Base-by-base conservation (phyloP, 164 flowering plant genomes). In the Vitis riparia region DNA sequence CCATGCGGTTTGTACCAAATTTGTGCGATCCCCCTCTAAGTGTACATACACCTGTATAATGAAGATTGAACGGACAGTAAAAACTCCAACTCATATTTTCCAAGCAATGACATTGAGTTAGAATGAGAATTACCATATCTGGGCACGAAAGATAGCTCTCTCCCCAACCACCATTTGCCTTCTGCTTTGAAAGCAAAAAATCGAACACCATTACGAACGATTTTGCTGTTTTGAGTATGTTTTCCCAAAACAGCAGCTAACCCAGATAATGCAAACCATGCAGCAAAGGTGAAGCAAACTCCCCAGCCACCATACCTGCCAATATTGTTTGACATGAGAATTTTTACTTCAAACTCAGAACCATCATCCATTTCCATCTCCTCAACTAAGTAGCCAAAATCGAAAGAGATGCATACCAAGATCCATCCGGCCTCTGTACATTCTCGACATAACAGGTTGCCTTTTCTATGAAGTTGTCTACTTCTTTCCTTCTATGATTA, bases 231-330 rank as follows among this genome's bases (percentile, higher is more conserved):
- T 84, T 11, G 68, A 27, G 62, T 74, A 84, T 23, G 78, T 77
- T 68, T 75, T 84, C 9, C 85, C 87, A 11, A 73, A 11, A 73
- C 85, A 0, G 82, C 75, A 30, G 71, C 77, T 17, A 86, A 73
- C 3, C 85, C 87, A 58, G 73, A 73, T 8, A 86, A 76, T 4
- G 76, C 86, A 64, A 82, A 84, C 75, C 82, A 79, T 30, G 89
- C 66, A 11, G 79, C 89, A 57, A 84, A 86, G 0, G 70, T 66
- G 79, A 80, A 84, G 74, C 89, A 86, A 50, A 86, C 75, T 37
- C 87, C 89, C 89, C 86, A 86, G 27, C 68, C 77, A 5, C 89
- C 87, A 69, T 86, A 83, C 88, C 86, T 85, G 63, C n/a, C 44
- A 37, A 37, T 29, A 9, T 55, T 15, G 2, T 4, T 19, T 14